Evolutionary conservation across 768 basidiomycete genomes (phyloP), one percentile per base, ranked within the genome.

Genomic region (Sarcodon sp.): DNA sequence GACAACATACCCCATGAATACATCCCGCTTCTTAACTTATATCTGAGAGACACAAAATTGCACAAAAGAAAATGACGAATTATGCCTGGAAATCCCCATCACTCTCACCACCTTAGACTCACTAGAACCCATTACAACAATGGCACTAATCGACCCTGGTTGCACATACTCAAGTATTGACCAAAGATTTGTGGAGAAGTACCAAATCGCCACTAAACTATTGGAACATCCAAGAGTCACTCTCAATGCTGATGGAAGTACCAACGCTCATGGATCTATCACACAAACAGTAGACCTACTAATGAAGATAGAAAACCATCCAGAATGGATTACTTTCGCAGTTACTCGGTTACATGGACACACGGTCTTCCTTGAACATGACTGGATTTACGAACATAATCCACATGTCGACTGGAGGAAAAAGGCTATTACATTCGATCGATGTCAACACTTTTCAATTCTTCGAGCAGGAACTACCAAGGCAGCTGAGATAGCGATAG

Each of bases 351-450:
- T 53, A 3, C 47, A 47, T 9, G 51, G 49, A 18, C 33, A 47
- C 2, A 51, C 51, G 10, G 13, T 56, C 6, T 54, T 54, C 47
- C 33, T 56, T 1, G 55, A 53, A 8, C 46, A 47, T 35, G 53
- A 56, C 16, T 56, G 53, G 55, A 38, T 56, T 36, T 27, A 47
- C 7, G 45, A 48, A 34, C 55, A 56, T 41, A 54, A 56, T 48
- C 55, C 55, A 12, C 35, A 36, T 0, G 53, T 56, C 34, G 50
- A 56, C 44, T 56, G 55, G 55, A 21, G 45, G 18, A 39, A 32
- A 33, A 43, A 44, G n/a, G 44, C 31, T 55, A 4, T n/a, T n/a
- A 39, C 43, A 15, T 52, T 53, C 16, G 34, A 39, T 9, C 39
- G 43, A 7, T 52, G 51, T 33, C 48, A 45, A 43, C 21, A 39